Conservation (phyloP, 2,329 filamentous ascomycete species). For the Cytospora chrysosperma region DNA sequence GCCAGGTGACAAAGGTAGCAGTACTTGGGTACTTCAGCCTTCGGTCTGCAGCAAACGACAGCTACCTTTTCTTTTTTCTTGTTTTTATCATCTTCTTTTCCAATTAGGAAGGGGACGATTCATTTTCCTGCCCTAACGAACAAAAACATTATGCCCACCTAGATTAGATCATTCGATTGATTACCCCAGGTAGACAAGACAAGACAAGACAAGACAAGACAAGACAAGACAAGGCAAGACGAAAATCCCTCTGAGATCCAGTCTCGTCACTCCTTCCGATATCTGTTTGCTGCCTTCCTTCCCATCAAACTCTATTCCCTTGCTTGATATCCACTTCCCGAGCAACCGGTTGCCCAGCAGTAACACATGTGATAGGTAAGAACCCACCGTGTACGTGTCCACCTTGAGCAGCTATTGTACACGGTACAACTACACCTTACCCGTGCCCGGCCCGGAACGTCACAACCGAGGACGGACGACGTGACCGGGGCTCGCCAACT, state of each 20-base stretch:
- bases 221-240: too few species aligned
- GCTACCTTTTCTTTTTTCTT: not conserved
- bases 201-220: too few species aligned
- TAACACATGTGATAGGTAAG: too few species aligned
- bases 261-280: not conserved
- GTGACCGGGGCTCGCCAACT: too few species aligned
- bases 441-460: not conserved
- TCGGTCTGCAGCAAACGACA: too few species aligned
- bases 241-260: too few species aligned
- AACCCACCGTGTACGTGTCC: not conserved
- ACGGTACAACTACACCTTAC: too few species aligned
- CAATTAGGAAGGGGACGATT: not conserved
- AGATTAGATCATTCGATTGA: too few species aligned
- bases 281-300: not conserved
- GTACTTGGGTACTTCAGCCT: too few species aligned
- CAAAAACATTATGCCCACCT: not conserved
- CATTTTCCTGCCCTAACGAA: not conserved
- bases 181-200: too few species aligned
- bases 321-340: not conserved
- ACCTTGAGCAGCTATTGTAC: too few species aligned
- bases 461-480: not conserved
- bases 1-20: too few species aligned
- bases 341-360: not conserved
- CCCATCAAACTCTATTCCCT: not conserved
- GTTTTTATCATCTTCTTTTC: not conserved